Evolutionary conservation across 345 rosid genomes (phyloP).

Genomic region (Kernera saxatilis): DNA sequence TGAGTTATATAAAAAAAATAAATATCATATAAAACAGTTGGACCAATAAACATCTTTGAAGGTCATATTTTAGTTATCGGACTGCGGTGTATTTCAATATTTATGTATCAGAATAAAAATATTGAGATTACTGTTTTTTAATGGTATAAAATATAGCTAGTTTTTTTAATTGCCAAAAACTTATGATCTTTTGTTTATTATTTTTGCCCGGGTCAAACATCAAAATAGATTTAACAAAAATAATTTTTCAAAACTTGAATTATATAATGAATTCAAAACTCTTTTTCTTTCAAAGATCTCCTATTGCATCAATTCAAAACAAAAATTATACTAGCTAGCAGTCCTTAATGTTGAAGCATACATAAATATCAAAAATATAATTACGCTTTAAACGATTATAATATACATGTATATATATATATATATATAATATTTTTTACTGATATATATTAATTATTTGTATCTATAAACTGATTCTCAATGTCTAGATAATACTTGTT

Average conservation of each 20-base stretch:
- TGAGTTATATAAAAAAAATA: no score
- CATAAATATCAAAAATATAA: not conserved
- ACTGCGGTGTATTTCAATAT: not conserved
- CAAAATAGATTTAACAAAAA: no score
- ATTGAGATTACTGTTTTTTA: not conserved
- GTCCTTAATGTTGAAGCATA: no score
- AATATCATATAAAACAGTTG: not conserved
- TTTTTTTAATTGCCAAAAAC: no score
- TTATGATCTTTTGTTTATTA: no score
- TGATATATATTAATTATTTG: not conserved
- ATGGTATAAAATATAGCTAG: not conserved
- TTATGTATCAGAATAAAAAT: not conserved
- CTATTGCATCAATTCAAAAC: not conserved
- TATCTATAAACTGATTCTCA: no score
- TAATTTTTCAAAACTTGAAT: not conserved
- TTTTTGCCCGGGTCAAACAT: no score
- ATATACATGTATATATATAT: no score
- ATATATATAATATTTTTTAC: no score
- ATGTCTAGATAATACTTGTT: not conserved
- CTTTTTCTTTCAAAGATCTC: not conserved
- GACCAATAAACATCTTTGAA: not conserved
- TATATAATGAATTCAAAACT: not conserved
- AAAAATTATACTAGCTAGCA: no score
- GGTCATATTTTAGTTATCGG: not conserved
- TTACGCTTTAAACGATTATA: no score